Conservation (phyloP, 345 rosid species). For the Gossypium stocksii region DNA sequence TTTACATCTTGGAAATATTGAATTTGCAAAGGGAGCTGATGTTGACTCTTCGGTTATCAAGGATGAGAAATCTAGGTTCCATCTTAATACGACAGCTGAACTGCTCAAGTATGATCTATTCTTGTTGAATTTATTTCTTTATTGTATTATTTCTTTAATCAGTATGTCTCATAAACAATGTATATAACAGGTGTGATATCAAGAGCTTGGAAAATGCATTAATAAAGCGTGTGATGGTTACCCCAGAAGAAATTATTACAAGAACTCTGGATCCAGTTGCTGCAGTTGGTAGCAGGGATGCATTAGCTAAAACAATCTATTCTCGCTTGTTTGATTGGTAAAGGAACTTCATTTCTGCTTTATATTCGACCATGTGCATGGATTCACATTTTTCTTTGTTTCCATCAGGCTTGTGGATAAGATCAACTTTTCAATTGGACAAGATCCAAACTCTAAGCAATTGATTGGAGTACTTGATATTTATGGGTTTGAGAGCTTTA, state of each 20-base stretch:
- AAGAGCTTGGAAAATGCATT: conserved; percentile 90
- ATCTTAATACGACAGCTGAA: conserved; percentile 78
- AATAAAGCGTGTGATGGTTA: conserved; percentile 98
- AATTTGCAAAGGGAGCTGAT: conserved; percentile 88
- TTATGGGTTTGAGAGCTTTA: conserved; percentile 97
- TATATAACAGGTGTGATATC: conserved; percentile 65
- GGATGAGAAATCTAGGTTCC: conserved; percentile 86
- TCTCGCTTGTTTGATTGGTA: conserved; percentile 99
- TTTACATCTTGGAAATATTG: conserved; percentile 89
- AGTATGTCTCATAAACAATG: conserved; percentile 15
- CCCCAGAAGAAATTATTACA: conserved; percentile 97
- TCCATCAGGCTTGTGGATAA: conserved; percentile 90
- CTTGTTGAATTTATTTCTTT: not conserved
- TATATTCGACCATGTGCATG: conserved; percentile 14
- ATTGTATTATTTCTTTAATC: conserved; percentile 19
- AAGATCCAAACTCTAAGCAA: conserved; percentile 95
- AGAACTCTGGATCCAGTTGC: conserved; percentile 89
- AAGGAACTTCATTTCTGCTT: conserved; percentile 18
- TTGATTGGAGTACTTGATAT: conserved; percentile 98
- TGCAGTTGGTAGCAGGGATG: conserved; percentile 92
- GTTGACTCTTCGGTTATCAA: conserved; percentile 86
- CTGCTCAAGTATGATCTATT: conserved; percentile 63
- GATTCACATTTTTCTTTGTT: conserved; percentile 9
- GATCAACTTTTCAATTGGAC: conserved; percentile 91
- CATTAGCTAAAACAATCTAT: conserved; percentile 88